Conservation (phyloP, 345 rosid genomes). For the Eucalyptus regnans region DNA sequence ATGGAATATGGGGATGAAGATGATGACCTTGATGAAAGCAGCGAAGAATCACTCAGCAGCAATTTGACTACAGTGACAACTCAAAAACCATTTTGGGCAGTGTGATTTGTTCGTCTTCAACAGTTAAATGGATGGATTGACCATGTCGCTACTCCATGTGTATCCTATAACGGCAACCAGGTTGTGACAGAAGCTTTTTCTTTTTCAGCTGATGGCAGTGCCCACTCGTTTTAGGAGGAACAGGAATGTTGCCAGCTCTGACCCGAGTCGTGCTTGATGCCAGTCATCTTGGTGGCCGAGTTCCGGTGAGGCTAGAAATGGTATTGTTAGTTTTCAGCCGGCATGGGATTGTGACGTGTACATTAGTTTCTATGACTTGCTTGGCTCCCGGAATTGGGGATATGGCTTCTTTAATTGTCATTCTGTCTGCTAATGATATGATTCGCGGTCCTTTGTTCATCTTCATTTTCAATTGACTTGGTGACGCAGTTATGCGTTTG, state of each 20-base stretch:
- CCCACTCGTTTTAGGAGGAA: not conserved
- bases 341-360: not conserved
- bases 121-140: not conserved
- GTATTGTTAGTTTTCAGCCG: not conserved
- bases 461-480: not conserved
- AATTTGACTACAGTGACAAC: not conserved
- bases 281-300: not conserved
- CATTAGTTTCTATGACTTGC: not conserved
- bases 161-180: not conserved
- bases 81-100: slow-evolving; percentile 65
- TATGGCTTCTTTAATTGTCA: not conserved
- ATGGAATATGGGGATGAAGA: slow-evolving; percentile 81
- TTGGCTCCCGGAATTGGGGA: not conserved
- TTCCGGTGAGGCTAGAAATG: not conserved
- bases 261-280: not conserved
- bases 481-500: not conserved
- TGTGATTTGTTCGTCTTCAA: slow-evolving; percentile 2
- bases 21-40: slow-evolving; percentile 37
- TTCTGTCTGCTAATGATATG: not conserved
- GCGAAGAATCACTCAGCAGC: slow-evolving; percentile 5
- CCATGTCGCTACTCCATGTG: not conserved
- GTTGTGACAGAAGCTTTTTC: not conserved
- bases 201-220: not conserved
- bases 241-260: not conserved
- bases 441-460: not conserved